Evolutionary conservation across 2,329 filamentous ascomycete species (phyloP).

Genomic region (Aureobasidium mangrovei): DNA sequence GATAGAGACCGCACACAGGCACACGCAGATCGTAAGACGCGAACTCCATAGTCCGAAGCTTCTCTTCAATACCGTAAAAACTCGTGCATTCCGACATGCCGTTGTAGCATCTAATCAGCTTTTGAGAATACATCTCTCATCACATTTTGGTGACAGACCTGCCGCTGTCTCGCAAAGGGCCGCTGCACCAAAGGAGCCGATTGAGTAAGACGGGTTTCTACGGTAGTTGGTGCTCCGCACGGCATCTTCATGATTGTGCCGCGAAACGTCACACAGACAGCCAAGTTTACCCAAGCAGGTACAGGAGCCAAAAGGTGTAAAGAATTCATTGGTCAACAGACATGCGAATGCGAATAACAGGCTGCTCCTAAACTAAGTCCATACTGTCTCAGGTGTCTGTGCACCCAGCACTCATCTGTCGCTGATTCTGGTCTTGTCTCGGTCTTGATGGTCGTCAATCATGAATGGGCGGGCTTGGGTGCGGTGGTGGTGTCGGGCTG

Average conservation of each 20-base stretch:
- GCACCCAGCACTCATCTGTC: neutral
- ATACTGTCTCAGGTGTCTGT: slow-evolving; percentile 5
- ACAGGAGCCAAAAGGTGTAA: neutral
- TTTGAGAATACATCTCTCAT: no score
- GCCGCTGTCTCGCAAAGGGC: no score
- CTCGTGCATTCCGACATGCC: no score
- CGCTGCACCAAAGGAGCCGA: no score
- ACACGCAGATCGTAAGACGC: neutral
- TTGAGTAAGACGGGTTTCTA: no score
- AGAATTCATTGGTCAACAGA: neutral
- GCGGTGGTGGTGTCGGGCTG: neutral
- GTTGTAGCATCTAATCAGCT: no score
- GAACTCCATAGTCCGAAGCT: neutral
- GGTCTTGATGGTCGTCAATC: slow-evolving; percentile 5
- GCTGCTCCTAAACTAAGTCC: slow-evolving; percentile 5
- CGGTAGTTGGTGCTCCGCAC: no score
- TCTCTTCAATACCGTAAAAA: no score
- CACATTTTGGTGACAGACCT: no score
- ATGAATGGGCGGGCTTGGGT: slow-evolving; percentile 10
- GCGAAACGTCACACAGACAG: no score
- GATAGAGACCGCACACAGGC: neutral
- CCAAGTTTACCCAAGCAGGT: neutral
- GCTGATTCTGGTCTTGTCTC: neutral
- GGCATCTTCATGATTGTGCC: no score
- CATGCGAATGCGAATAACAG: slow-evolving; percentile 6